A percentile compares a stretch with the other conserved stretches of the same genome.
phyloP scores from a whole-genome alignment of 2,329 filamentous ascomycete species.

The Alternaria triticimaculans region DNA sequence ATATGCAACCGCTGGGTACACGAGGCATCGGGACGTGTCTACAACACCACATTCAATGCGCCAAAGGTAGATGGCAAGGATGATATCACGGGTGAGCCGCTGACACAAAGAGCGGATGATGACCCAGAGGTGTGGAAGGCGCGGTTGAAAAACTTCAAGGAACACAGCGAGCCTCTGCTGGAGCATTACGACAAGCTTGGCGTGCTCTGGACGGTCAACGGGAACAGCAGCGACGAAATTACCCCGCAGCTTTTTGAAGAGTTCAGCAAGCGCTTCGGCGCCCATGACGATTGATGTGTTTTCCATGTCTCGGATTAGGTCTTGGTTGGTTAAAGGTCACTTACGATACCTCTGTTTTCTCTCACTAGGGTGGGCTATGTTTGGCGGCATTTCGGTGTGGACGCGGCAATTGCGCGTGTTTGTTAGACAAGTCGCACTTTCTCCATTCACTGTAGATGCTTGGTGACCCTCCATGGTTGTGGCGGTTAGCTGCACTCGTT shows the following conservation, averaged over 20 bases:
- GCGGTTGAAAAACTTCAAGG: constrained; percentile 81
- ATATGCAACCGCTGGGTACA: constrained; percentile 95
- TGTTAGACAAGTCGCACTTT: constrained; percentile 13
- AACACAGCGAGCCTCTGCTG: constrained; percentile 82
- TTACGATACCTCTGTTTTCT: constrained; percentile 5
- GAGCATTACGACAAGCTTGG: constrained; percentile 88
- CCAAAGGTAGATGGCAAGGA: constrained; percentile 82
- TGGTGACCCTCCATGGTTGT: constrained; percentile 7
- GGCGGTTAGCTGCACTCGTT: constrained; percentile 8
- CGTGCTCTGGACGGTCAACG: constrained; percentile 84
- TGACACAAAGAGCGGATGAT: constrained; percentile 86
- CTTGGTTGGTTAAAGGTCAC: constrained; percentile 6
- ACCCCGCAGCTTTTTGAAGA: constrained; percentile 85
- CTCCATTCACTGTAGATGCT: constrained; percentile 28
- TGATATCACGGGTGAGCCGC: constrained; percentile 86
- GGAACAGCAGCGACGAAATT: constrained; percentile 93
- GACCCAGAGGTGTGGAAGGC: constrained; percentile 83
- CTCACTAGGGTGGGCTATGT: neutral
- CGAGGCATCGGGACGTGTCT: constrained; percentile 86
- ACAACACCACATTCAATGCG: constrained; percentile 92
- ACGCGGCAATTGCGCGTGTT: constrained; percentile 2
- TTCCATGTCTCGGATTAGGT: neutral
- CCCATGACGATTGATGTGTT: constrained; percentile 24
- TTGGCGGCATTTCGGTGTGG: neutral
- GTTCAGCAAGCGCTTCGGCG: constrained; percentile 77